phyloP scores from a whole-genome alignment of 192 early-diverging fungal genomes.

The Podila horticola region DNA sequence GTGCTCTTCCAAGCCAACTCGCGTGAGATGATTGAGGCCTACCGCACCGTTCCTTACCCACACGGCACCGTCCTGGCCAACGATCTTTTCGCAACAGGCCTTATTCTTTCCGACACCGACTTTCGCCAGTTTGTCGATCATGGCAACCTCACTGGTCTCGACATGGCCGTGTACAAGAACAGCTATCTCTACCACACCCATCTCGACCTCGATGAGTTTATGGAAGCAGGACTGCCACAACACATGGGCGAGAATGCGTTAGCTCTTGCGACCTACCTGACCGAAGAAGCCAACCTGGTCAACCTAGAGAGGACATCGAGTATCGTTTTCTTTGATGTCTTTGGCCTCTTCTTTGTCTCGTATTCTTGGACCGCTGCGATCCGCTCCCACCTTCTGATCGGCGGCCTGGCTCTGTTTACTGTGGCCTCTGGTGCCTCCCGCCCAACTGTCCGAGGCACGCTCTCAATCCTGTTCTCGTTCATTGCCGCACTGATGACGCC shows the following conservation, averaged over 20 bases:
- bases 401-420: conserved; percentile 30
- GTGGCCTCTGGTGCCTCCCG: conserved; percentile 19
- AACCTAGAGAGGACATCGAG: conserved; percentile 60
- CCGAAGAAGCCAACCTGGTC: conserved; percentile 59
- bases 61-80: conserved; percentile 75
- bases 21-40: conserved; percentile 71
- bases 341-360: conserved; percentile 68
- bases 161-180: conserved; percentile 81
- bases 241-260: conserved; percentile 78
- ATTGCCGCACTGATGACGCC: conserved; percentile 37
- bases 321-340: conserved; percentile 72
- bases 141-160: conserved; percentile 70
- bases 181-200: conserved; percentile 82
- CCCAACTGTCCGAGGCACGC: conserved; percentile 32
- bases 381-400: conserved; percentile 56
- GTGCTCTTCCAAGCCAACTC: conserved; percentile 85
- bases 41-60: conserved; percentile 68
- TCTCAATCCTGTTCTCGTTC: conserved; percentile 47
- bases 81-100: conserved; percentile 66
- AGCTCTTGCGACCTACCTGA: conserved; percentile 64
- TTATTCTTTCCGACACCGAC: conserved; percentile 82
- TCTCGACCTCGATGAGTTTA: conserved; percentile 67
- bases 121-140: conserved; percentile 80
- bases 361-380: conserved; percentile 68
- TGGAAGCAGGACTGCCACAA: conserved; percentile 72